These are phyloP conservation scores for Tuber microsphaerosporum DNA, from an alignment of 495 filamentous ascomycete species.

Conservation along the genomic window DNA sequence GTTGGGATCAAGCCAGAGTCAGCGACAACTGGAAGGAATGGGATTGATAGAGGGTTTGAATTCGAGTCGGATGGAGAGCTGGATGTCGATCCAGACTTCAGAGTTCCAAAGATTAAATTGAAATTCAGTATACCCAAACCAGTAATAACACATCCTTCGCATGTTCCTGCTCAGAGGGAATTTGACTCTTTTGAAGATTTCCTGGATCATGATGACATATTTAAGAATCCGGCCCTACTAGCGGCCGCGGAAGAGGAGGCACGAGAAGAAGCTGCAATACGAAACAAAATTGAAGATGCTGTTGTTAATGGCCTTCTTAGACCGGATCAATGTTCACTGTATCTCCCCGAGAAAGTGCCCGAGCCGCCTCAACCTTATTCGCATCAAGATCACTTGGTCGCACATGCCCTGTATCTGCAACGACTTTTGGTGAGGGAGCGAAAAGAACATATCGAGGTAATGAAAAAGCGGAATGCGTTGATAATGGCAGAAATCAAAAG, in stretches of 20 bases:
- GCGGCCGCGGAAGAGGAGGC: constrained; percentile 54
- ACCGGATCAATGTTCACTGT: constrained; percentile 62
- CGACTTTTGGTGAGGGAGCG: constrained; percentile 70
- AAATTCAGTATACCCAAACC: constrained; percentile 39
- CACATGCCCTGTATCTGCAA: constrained; percentile 72
- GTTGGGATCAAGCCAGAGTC: constrained; percentile 9
- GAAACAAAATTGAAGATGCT: constrained; percentile 59
- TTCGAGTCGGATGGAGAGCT: constrained; percentile 41
- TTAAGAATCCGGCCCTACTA: constrained; percentile 50
- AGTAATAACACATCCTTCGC: constrained; percentile 51
- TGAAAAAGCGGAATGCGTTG: constrained; percentile 56
- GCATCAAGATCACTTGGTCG: constrained; percentile 75
- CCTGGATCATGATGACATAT: constrained; percentile 46
- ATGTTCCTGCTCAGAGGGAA: constrained; percentile 47
- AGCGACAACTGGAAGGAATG: constrained; percentile 10
- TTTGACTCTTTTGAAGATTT: constrained; percentile 52
- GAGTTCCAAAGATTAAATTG: constrained; percentile 36
- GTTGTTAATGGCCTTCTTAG: constrained; percentile 66
- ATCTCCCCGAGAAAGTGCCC: constrained; percentile 65
- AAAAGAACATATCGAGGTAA: constrained; percentile 59
- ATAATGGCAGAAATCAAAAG: constrained; percentile 41
- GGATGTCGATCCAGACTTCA: constrained; percentile 32
- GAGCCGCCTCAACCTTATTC: constrained; percentile 70
- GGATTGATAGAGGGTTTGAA: constrained; percentile 12
- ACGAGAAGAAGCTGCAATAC: constrained; percentile 48